A percentile compares a stretch with the other conserved stretches of the same genome.
phyloP scores from a whole-genome alignment of 164 flowering plant species.

The Sedum album region DNA sequence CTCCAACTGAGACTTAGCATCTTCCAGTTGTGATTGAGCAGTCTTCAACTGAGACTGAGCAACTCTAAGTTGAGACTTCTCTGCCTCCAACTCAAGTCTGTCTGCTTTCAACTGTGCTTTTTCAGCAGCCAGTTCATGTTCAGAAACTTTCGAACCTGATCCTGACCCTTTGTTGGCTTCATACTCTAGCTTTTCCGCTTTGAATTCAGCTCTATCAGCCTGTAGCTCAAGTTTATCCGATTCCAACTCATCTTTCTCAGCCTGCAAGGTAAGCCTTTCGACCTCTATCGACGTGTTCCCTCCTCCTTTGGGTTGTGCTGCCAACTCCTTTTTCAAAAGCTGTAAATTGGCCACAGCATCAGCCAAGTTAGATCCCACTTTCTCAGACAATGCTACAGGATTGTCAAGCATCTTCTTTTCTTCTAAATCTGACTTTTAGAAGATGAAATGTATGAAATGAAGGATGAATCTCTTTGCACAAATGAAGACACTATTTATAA shows the following conservation, averaged over 20 bases:
- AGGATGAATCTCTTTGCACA: neutral
- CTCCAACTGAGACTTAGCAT: neutral
- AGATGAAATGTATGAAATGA: neutral
- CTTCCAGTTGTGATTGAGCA: neutral
- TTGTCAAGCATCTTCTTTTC: neutral
- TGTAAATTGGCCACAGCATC: constrained; percentile 1
- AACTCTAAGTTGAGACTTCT: neutral
- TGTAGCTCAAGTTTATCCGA: neutral
- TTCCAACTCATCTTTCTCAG: neutral
- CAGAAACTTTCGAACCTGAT: neutral
- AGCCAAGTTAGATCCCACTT: neutral
- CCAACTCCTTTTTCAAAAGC: neutral
- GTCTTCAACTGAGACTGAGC: neutral
- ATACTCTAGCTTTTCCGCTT: neutral
- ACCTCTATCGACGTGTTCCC: neutral
- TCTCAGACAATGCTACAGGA: neutral
- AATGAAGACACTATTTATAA: too few species aligned
- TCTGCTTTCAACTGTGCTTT: neutral
- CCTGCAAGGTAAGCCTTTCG: neutral
- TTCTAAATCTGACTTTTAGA: neutral
- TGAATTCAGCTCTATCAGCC: neutral
- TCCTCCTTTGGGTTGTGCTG: neutral
- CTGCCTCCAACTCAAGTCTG: neutral
- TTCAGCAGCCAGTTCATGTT: neutral
- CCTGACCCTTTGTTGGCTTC: neutral